A percentile compares a stretch with the other conserved stretches of the same genome.
These are phyloP conservation scores for Suhomyces faveliae DNA, from an alignment of 805 yeast genomes.

Conservation along the genomic window DNA sequence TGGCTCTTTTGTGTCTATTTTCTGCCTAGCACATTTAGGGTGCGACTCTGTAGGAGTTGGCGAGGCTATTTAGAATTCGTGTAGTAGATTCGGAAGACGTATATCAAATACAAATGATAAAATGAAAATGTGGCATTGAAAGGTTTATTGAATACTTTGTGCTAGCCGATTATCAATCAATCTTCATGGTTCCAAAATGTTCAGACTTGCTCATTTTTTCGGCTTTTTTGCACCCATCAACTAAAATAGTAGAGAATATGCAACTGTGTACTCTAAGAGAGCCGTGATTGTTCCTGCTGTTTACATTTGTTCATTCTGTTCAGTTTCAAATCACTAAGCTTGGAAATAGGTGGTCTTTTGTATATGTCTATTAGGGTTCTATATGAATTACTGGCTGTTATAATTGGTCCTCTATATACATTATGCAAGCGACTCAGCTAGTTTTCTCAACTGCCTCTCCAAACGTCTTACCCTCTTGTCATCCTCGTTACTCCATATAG, in stretches of 20 bases:
- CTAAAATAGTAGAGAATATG: too few relatives aligned
- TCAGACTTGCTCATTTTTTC: neutral
- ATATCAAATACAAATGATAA: too few relatives aligned
- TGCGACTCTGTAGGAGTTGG: neutral
- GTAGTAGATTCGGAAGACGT: too few relatives aligned
- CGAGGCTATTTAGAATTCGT: too few relatives aligned
- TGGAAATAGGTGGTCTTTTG: neutral
- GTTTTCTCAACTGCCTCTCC: conserved; percentile 13
- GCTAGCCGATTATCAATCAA: neutral
- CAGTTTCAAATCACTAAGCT: too few relatives aligned
- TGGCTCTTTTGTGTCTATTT: neutral
- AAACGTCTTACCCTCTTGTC: conserved; percentile 28
- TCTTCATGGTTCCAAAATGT: neutral
- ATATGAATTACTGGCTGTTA: neutral
- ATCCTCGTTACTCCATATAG: conserved; percentile 40
- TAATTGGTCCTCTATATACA: neutral
- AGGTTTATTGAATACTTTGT: too few relatives aligned
- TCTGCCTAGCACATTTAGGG: neutral
- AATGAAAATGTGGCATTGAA: too few relatives aligned
- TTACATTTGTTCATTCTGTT: too few relatives aligned
- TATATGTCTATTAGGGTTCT: neutral
- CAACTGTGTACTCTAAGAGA: too few relatives aligned
- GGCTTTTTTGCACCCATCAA: neutral
- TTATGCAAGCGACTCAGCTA: conserved; percentile 4
- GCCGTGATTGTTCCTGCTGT: too few relatives aligned